A percentile compares a stretch with the other conserved stretches of the same genome.
These are phyloP conservation scores for Leptographium flavum DNA, from an alignment of 2,329 filamentous ascomycete genomes.

Conservation along the genomic window DNA sequence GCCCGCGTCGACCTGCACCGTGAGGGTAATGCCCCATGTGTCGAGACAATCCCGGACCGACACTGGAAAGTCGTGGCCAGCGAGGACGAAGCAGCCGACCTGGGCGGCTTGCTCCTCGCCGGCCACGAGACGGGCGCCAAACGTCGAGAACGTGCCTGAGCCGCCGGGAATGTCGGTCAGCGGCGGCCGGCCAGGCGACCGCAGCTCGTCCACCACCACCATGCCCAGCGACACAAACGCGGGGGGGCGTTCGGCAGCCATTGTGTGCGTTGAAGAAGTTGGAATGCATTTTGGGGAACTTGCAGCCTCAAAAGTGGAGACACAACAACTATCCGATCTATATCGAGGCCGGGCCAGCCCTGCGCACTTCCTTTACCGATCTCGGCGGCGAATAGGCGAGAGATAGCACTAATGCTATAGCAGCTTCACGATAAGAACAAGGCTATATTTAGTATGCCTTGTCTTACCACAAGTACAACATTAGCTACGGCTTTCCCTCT, in stretches of 20 bases:
- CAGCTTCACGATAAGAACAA: no score
- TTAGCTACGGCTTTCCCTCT: no score
- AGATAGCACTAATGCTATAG: no score
- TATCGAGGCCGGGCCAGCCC: no score
- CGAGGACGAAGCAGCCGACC: slow-evolving; percentile 4
- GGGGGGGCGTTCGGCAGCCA: not conserved
- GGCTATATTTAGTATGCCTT: no score
- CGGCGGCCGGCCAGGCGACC: not conserved
- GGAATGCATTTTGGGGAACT: no score
- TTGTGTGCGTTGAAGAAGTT: no score
- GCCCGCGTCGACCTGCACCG: not conserved
- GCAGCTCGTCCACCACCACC: slow-evolving; percentile 3
- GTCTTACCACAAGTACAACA: no score
- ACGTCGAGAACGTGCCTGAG: not conserved
- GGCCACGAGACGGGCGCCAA: slow-evolving; percentile 1
- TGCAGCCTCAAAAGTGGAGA: no score
- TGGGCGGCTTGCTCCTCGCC: not conserved
- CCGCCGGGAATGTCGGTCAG: not conserved
- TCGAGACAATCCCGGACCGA: not conserved
- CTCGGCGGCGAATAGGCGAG: no score
- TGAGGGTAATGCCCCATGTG: not conserved
- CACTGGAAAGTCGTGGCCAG: slow-evolving; percentile 1
- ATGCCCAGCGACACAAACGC: slow-evolving; percentile 2
- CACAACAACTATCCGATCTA: no score
- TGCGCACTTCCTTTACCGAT: no score